Evolutionary conservation across 2,329 filamentous ascomycete genomes (phyloP).

Genomic region (Elsinoe fawcettii): DNA sequence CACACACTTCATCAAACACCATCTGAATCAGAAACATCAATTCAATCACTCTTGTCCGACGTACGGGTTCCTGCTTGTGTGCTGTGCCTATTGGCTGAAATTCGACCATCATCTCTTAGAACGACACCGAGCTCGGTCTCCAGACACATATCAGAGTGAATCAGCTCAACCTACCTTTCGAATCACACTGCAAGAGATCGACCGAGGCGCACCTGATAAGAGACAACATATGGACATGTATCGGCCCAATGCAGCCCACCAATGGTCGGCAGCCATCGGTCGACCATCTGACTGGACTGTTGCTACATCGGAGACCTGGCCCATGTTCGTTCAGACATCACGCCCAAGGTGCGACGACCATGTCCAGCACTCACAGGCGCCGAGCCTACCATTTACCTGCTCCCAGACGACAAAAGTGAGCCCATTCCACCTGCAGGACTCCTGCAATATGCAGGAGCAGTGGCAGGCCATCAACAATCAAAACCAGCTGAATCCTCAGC

Average conservation of each 20-base stretch:
- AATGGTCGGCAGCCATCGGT: not conserved
- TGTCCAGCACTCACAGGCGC: not conserved
- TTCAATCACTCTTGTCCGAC: not conserved
- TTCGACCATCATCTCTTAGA: not conserved
- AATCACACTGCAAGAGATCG: not conserved
- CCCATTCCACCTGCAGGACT: not conserved
- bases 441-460: not conserved
- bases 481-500: slow-evolving; percentile 1
- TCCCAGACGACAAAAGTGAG: not conserved
- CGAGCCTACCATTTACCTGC: too few species aligned
- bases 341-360: not conserved
- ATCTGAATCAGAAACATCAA: not conserved
- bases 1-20: slow-evolving; percentile 9
- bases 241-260: not conserved
- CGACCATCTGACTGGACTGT: not conserved
- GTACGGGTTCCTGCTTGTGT: not conserved
- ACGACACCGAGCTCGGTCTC: not conserved
- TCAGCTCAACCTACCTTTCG: not conserved
- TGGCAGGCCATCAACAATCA: not conserved
- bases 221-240: not conserved
- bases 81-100: not conserved
- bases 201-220: not conserved
- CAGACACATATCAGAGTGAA: slow-evolving; percentile 6
- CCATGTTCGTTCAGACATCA: not conserved
- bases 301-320: not conserved